phyloP scores from a whole-genome alignment of 2,329 filamentous ascomycete species.

The Pseudomassariella vexata region DNA sequence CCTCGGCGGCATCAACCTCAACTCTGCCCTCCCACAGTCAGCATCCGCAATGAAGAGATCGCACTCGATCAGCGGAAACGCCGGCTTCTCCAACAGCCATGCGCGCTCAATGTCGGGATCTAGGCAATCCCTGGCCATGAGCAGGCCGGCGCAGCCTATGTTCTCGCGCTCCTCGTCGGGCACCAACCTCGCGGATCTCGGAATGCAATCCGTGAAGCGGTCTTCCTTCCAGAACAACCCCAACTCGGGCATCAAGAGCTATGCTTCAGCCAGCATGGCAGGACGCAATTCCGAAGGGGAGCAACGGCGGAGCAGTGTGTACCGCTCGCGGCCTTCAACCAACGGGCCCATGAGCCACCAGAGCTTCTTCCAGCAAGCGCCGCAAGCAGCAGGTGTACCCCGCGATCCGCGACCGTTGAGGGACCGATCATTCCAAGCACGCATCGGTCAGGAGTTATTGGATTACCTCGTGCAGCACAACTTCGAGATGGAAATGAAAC shows the following conservation, averaged over 20 bases:
- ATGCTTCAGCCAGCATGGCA: conserved; percentile 49
- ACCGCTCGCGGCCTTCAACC: conserved; percentile 63
- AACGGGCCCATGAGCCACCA: conserved; percentile 68
- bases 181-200: conserved; percentile 70
- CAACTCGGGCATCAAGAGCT: conserved; percentile 62
- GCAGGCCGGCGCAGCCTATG: conserved; percentile 77
- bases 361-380: conserved; percentile 90
- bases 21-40: conserved; percentile 82
- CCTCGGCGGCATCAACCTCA: conserved; percentile 75
- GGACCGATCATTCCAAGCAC: conserved; percentile 72
- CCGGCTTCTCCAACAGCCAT: conserved; percentile 65
- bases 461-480: conserved; percentile 92
- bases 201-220: conserved; percentile 78
- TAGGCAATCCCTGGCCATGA: conserved; percentile 78
- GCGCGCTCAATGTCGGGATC: conserved; percentile 76
- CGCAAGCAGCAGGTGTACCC: conserved; percentile 74
- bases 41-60: conserved; percentile 91
- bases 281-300: conserved; percentile 47
- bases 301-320: conserved; percentile 72
- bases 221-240: conserved; percentile 67
- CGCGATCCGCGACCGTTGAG: conserved; percentile 81
- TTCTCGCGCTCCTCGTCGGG: conserved; percentile 84
- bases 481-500: conserved; percentile 97
- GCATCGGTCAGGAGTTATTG: conserved; percentile 81
- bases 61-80: conserved; percentile 66